A percentile compares a stretch with the other conserved stretches of the same genome.
Evolutionary conservation across 2,329 filamentous ascomycete genomes (phyloP).

Genomic region (Sporothrix humicola): DNA sequence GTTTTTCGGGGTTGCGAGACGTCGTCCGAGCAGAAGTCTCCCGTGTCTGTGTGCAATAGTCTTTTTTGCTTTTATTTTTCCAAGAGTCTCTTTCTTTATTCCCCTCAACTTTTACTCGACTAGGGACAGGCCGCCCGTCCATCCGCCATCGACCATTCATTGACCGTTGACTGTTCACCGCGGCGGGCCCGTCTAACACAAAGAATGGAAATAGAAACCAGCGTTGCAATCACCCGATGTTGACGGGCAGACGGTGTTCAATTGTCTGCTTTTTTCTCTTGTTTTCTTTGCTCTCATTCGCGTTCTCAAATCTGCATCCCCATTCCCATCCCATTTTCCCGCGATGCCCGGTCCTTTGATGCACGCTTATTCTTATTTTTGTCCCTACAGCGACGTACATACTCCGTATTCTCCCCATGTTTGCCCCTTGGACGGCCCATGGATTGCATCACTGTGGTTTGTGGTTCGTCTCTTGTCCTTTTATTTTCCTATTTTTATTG

Average conservation of each 20-base stretch:
- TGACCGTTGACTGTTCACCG: background rate
- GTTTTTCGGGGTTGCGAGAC: constrained; percentile 23
- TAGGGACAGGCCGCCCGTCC: constrained; percentile 1
- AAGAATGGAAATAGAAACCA: constrained; percentile 19
- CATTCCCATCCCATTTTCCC: background rate
- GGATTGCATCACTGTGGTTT: background rate
- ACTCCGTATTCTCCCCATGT: background rate
- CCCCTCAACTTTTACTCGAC: background rate
- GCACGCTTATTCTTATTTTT: background rate
- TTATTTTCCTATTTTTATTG: background rate
- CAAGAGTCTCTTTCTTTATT: no score
- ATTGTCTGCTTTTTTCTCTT: background rate
- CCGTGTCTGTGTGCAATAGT: no score
- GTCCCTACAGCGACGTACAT: background rate
- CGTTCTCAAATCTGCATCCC: background rate
- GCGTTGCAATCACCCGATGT: constrained; percentile 1
- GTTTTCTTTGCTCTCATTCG: background rate
- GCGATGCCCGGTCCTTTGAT: background rate
- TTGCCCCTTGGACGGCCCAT: constrained; percentile 3
- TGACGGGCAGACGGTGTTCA: background rate
- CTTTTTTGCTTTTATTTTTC: background rate
- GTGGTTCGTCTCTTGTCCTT: background rate
- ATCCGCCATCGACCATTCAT: background rate
- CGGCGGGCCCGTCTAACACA: background rate
- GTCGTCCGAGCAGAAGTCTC: background rate